Evolutionary conservation across 495 filamentous ascomycete species (phyloP), one percentile per base, ranked within the genome.

Genomic region (Pyrenula massariospora): DNA sequence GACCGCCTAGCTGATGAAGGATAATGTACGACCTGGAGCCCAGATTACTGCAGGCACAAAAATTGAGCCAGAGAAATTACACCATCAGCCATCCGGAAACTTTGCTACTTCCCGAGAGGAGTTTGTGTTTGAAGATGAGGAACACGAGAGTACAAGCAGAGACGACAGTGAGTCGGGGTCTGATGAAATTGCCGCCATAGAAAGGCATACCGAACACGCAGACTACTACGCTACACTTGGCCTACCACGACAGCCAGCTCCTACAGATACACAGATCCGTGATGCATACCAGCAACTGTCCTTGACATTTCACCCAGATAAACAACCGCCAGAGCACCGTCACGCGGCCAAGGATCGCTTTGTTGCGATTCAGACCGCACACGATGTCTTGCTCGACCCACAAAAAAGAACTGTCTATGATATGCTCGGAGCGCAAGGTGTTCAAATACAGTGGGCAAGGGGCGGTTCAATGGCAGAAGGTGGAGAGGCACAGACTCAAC

Each of bases 271-370:
- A 22, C 70, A 80, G 23, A 77, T 84, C 56, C 74, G 75, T 25
- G 71, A 68, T 20, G 76, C 78, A 11, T 82, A 80, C 58, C 72
- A 70, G 31, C 72, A 69, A 12, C 68, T 83, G 24, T 74, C 74
- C 22, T 73, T 79, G n/a, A 73, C 73, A 49, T 80, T 84, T 53
- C 77, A 82, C 55, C 77, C 80, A 11, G 81, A 84, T 59, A 79
- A 77, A 55, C 79, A 82, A 55, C 77, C 81, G 1, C 54, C 71
- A 19, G 66, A 76, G 25, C 63, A 74, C 25, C 74, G 66, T 24
- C 66, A 75, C 12, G 64, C 72, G 2, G 79, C 81, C 8, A 66
- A 70, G 24, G 66, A 57, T 20, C 73, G 82, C 21, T 80, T 82
- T 31, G 71, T 63, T 24, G 62, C 65, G 23, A 76, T 81, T 48